phyloP scores from a whole-genome alignment of 1,284 basidiomycete species.

The Fomitopsis schrenkii region DNA sequence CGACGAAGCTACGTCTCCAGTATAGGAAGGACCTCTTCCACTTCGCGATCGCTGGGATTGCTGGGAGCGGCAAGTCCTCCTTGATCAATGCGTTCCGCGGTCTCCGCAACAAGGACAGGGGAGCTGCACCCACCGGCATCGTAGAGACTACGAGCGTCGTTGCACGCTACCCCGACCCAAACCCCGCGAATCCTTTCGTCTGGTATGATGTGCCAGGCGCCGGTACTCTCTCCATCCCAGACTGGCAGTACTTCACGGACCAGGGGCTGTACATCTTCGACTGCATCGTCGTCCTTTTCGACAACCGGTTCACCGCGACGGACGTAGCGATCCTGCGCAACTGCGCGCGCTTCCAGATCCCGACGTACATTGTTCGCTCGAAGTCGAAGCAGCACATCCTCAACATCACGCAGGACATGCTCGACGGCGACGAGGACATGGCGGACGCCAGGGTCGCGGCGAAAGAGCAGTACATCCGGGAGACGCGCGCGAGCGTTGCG shows the following conservation, averaged over 20 bases:
- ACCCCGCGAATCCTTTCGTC: background rate
- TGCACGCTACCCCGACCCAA: background rate
- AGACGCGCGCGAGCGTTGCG: slow-evolving; percentile 1
- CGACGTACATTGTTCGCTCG: background rate
- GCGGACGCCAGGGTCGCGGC: background rate
- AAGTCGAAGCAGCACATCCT: background rate
- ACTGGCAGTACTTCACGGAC: slow-evolving; percentile 1
- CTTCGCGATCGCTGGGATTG: background rate
- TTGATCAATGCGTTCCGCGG: background rate
- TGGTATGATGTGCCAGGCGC: background rate
- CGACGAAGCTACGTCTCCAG: background rate
- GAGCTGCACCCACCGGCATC: background rate
- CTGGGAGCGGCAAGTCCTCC: background rate
- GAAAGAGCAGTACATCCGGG: background rate
- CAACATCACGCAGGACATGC: background rate
- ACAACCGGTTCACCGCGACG: slow-evolving; percentile 1
- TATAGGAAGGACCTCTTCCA: background rate
- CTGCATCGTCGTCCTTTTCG: slow-evolving; percentile 1
- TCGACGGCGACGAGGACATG: background rate
- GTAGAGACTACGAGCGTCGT: background rate
- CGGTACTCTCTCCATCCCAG: background rate
- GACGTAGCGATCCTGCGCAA: background rate
- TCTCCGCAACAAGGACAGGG: background rate
- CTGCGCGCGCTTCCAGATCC: background rate
- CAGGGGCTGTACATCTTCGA: background rate